Evolutionary conservation across 192 early-diverging fungal species (phyloP).

Genomic region (Mortierella antarctica): DNA sequence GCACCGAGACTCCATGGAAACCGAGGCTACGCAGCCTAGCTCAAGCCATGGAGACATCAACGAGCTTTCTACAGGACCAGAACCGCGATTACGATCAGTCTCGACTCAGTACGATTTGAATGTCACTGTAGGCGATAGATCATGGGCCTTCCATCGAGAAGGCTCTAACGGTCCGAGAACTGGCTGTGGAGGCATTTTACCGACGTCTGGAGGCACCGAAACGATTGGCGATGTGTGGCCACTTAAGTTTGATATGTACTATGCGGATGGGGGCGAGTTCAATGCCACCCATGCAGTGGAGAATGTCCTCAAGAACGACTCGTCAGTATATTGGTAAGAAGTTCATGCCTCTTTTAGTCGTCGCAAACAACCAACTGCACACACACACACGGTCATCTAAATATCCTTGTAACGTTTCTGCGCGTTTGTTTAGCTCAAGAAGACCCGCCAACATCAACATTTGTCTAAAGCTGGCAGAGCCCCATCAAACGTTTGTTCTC

Average conservation of each 20-base stretch:
- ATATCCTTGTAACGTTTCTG: not conserved
- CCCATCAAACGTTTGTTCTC: conserved; percentile 51
- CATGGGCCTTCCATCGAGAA: not conserved
- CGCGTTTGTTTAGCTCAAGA: conserved; percentile 27
- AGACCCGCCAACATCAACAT: conserved; percentile 55
- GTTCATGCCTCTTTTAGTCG: not conserved
- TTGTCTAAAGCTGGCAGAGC: conserved; percentile 35
- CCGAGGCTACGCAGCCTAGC: no score
- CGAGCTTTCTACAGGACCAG: no score
- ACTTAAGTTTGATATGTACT: conserved; percentile 45
- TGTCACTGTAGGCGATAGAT: not conserved
- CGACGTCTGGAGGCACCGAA: not conserved
- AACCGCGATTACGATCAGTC: conserved; percentile 1
- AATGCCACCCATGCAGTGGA: conserved; percentile 54
- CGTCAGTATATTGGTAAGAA: conserved; percentile 58
- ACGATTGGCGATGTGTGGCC: conserved; percentile 35
- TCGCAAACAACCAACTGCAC: not conserved
- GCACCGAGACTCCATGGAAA: no score
- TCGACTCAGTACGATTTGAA: conserved; percentile 11
- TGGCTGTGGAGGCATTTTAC: conserved; percentile 13
- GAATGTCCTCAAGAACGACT: conserved; percentile 59
- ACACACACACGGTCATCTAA: not conserved
- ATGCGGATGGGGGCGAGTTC: conserved; percentile 49
- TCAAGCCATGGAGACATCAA: no score
- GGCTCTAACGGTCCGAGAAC: not conserved